Conservation (phyloP, 23 red algal genomes). For the Chondrus crispus region DNA sequence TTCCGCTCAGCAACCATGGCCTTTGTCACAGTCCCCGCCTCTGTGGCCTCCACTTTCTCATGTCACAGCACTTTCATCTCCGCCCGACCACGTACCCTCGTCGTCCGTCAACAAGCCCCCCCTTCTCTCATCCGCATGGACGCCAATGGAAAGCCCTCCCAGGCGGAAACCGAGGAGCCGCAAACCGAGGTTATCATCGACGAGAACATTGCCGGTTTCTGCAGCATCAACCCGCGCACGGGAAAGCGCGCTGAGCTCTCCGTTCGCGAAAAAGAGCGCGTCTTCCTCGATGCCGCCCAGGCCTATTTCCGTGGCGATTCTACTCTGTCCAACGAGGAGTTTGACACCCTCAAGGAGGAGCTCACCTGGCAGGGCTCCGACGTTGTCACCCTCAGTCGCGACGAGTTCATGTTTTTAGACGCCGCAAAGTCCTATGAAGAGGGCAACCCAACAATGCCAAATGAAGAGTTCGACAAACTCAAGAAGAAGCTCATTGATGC, state of each 20-base stretch:
- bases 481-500: conserved; percentile 54
- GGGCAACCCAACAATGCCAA: conserved; percentile 73
- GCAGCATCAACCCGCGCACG: conserved; percentile 66
- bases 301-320: conserved; percentile 72
- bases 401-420: conserved; percentile 90
- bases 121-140: background rate
- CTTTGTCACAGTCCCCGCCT: too few relatives aligned
- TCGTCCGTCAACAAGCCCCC: background rate
- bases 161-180: background rate
- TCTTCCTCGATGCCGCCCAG: conserved; percentile 87
- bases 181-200: conserved; percentile 46
- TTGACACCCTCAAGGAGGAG: conserved; percentile 93
- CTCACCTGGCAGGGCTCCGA: conserved; percentile 95
- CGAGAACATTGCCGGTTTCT: conserved; percentile 82
- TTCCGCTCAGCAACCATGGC: too few relatives aligned
- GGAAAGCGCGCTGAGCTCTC: conserved; percentile 68
- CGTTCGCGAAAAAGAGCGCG: conserved; percentile 76
- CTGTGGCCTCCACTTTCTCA: too few relatives aligned
- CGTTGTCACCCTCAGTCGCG: conserved; percentile 69
- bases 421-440: conserved; percentile 78
- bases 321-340: conserved; percentile 82
- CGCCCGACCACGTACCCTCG: too few relatives aligned
- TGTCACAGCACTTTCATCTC: too few relatives aligned
- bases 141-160: background rate
- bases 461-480: conserved; percentile 92